Evolutionary conservation across 257 asterid species (phyloP).

Genomic region (Solanum chiquidenum): DNA sequence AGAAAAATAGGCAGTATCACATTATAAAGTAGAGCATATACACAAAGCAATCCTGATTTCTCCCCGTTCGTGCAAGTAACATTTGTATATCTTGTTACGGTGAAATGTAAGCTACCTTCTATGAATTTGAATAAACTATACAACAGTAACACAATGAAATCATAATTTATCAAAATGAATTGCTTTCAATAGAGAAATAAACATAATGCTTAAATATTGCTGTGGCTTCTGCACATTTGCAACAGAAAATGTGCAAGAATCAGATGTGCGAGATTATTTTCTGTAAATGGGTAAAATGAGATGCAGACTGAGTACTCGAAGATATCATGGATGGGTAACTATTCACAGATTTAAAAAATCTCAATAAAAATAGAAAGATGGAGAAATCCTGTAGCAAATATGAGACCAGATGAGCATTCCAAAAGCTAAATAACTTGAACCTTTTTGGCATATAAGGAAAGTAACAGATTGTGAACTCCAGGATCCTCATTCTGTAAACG

Average conservation of each 20-base stretch:
- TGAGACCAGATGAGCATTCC: conserved; percentile 5
- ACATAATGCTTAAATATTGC: neutral
- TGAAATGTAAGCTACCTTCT: neutral
- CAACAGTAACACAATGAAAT: neutral
- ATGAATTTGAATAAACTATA: neutral
- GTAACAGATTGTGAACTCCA: conserved; percentile 85
- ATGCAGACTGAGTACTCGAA: neutral
- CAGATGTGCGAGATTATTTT: neutral
- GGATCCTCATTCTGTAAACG: conserved; percentile 97
- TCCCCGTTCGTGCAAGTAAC: neutral
- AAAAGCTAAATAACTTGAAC: conserved; percentile 26
- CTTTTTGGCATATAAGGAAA: conserved; percentile 86
- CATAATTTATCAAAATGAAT: neutral
- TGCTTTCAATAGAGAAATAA: neutral
- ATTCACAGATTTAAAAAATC: neutral
- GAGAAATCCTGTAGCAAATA: neutral
- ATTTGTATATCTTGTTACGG: neutral
- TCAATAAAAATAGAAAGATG: neutral
- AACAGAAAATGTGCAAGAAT: neutral
- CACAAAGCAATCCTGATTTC: neutral
- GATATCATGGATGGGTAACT: neutral
- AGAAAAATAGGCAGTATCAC: neutral
- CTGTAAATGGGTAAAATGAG: neutral
- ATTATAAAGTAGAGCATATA: neutral
- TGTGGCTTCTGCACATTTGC: neutral